phyloP scores from a whole-genome alignment of 345 rosid genomes.

The Rubroshorea leprosula region DNA sequence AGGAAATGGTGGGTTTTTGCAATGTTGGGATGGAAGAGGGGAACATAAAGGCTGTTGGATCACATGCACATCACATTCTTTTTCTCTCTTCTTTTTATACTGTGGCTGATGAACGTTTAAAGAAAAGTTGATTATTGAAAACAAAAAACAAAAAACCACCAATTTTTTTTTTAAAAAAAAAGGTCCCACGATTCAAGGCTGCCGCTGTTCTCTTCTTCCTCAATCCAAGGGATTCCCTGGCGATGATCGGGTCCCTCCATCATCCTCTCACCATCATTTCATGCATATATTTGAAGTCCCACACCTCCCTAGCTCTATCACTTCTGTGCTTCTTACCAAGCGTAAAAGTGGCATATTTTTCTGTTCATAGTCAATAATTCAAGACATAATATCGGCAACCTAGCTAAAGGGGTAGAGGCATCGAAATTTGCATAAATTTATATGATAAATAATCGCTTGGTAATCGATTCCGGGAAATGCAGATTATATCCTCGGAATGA shows the following conservation, averaged over 20 bases:
- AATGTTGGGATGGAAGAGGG: conserved; percentile 36
- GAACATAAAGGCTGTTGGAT: conserved; percentile 76
- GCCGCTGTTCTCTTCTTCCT: conserved; percentile 36
- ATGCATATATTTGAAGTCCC: conserved; percentile 47
- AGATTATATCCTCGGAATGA: conserved; percentile 26
- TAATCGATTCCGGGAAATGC: conserved; percentile 31
- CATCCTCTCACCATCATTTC: conserved; percentile 39
- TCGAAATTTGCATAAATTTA: conserved; percentile 20
- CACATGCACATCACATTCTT: conserved; percentile 71
- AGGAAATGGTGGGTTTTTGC: conserved; percentile 20
- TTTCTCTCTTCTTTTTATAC: conserved; percentile 53
- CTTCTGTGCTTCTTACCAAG: conserved; percentile 4
- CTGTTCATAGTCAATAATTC: conserved; percentile 23
- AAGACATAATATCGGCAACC: conserved; percentile 7
- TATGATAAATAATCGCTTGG: conserved; percentile 22
- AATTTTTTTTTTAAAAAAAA: conserved; percentile 7
- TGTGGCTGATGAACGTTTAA: conserved; percentile 41
- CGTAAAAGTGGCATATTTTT: conserved; percentile 13
- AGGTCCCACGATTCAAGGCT: conserved; percentile 48
- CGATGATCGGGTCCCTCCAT: conserved; percentile 64
- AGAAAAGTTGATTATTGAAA: background rate
- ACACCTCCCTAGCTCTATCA: conserved; percentile 22
- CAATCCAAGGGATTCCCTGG: conserved; percentile 59
- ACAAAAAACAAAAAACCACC: conserved; percentile 3
- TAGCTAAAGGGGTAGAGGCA: too few relatives aligned